Percentiles rank a stretch among this genome's conserved stretches.
These are phyloP conservation scores for Colletotrichum sp. DNA, from an alignment of 2,329 filamentous ascomycete species.

Conservation along the genomic window DNA sequence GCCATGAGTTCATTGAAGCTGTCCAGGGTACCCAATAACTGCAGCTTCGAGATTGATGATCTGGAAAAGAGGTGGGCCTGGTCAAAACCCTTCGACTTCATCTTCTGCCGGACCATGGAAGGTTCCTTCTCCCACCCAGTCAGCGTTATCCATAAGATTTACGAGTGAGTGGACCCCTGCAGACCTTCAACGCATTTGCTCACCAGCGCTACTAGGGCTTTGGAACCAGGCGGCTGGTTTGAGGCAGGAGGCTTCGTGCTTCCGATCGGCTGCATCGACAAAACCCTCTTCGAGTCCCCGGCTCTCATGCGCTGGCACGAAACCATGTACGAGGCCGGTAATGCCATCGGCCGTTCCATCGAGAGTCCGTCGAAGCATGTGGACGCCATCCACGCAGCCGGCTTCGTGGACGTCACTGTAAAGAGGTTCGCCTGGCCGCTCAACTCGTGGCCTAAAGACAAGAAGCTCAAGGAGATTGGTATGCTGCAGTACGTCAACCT, in stretches of 20 bases:
- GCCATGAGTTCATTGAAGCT: not conserved
- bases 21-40: not conserved
- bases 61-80: not conserved
- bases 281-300: not conserved
- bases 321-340: not conserved
- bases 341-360: not conserved
- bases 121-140: not conserved
- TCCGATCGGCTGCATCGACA: not conserved
- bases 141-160: not conserved
- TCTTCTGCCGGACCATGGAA: not conserved
- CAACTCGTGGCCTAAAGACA: not conserved
- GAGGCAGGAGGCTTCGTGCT: not conserved
- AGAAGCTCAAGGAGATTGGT: not conserved
- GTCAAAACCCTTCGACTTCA: not conserved
- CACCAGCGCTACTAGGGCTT: fast-evolving
- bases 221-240: not conserved
- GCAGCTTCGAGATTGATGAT: not conserved
- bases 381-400: not conserved
- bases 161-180: not conserved
- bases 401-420: not conserved
- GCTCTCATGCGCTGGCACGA: not conserved
- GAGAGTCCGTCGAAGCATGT: not conserved
- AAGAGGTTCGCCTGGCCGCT: not conserved
- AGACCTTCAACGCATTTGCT: not conserved
- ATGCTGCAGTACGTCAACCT: not conserved